phyloP scores from a whole-genome alignment of 257 asterid genomes.

The Ajuga chamaepitys region DNA sequence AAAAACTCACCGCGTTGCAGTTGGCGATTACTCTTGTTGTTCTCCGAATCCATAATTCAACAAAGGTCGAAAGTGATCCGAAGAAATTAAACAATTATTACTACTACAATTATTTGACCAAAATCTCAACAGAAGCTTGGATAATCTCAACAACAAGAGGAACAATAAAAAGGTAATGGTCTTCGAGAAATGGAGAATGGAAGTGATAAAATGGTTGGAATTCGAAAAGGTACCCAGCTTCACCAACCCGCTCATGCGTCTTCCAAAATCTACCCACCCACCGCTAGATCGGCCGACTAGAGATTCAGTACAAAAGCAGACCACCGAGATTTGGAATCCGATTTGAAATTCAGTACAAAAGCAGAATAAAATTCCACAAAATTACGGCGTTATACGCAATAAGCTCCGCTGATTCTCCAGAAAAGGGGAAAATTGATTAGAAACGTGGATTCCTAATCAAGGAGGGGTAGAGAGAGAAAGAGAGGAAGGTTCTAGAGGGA shows the following conservation, averaged over 20 bases:
- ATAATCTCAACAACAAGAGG: constrained; percentile 40
- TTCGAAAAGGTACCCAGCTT: constrained; percentile 52
- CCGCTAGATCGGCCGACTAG: constrained; percentile 15
- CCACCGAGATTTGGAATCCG: constrained; percentile 4
- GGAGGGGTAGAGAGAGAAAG: constrained; percentile 1
- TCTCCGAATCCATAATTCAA: constrained; percentile 48
- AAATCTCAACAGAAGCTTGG: constrained; percentile 28
- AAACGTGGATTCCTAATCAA: neutral
- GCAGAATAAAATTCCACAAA: neutral
- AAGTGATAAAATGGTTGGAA: constrained; percentile 40
- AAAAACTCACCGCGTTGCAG: constrained; percentile 41
- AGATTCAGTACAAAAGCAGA: neutral
- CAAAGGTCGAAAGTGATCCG: constrained; percentile 6
- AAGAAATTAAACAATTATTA: constrained; percentile 1
- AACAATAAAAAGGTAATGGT: constrained; percentile 27
- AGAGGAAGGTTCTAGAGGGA: neutral
- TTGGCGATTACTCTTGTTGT: constrained; percentile 58
- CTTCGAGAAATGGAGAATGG: constrained; percentile 31
- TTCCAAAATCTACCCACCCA: constrained; percentile 31
- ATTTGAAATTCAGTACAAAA: neutral
- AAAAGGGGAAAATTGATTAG: neutral
- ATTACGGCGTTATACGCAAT: neutral
- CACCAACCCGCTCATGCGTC: constrained; percentile 89
- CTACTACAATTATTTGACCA: constrained; percentile 18
- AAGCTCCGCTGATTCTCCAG: neutral